These are phyloP conservation scores for Kitagawia praeruptora DNA, from an alignment of 129 eudicot species.

Conservation along the genomic window DNA sequence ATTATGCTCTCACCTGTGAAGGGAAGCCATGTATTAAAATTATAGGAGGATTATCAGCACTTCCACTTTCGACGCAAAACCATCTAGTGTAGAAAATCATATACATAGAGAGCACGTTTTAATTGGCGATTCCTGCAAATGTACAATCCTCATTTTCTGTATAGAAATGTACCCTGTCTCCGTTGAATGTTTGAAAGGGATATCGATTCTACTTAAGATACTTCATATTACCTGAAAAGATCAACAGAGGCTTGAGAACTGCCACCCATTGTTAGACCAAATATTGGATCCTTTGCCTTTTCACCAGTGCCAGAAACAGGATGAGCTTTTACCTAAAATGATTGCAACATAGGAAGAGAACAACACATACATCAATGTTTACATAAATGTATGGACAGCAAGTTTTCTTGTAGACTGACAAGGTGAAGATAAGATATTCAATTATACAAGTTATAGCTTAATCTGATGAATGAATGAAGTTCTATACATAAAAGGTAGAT, in stretches of 20 bases:
- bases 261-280: constrained; percentile 85
- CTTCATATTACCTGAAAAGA: constrained; percentile 64
- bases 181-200: constrained; percentile 13
- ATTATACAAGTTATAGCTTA: not conserved
- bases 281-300: constrained; percentile 93
- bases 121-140: constrained; percentile 80
- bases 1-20: constrained; percentile 68
- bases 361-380: not conserved
- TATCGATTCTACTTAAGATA: not conserved
- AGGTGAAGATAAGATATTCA: not conserved
- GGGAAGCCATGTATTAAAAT: constrained; percentile 94
- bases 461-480: not conserved
- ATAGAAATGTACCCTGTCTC: constrained; percentile 29
- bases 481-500: not conserved
- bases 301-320: constrained; percentile 75
- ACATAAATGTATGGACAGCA: not conserved
- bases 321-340: constrained; percentile 76
- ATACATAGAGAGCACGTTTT: constrained; percentile 61
- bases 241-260: constrained; percentile 83
- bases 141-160: constrained; percentile 70
- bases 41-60: constrained; percentile 53
- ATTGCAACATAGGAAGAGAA: not conserved
- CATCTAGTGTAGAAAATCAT: constrained; percentile 90
- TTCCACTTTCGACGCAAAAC: constrained; percentile 95
- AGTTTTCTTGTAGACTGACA: not conserved